Evolutionary conservation across 2,329 filamentous ascomycete genomes (phyloP), one percentile per base, ranked within the genome.

Genomic region (Beauveria rudraprayagi): DNA sequence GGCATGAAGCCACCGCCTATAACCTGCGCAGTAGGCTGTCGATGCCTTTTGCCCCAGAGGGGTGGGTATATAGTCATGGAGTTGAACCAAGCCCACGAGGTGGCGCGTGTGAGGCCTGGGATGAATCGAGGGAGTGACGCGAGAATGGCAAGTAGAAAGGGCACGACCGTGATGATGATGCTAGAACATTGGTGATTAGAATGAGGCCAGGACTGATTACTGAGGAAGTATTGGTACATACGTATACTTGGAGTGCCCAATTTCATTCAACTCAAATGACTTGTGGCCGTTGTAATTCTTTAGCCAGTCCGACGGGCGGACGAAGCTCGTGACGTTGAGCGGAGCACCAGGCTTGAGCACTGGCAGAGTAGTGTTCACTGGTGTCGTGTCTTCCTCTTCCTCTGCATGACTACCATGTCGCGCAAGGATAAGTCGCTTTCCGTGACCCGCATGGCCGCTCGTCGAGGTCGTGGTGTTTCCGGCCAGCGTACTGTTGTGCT

Each of bases 221-320:
- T 37, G 14, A 10, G 34, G 16, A 5, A 37, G 10, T 37, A 37
- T 37, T 16, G 34, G 60, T 30, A 57, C 64, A 59, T 62, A 66
- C 56, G 62, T 66, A 59, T 68, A 66, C 24, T 55, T 69, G 3
- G 67, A 65, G 48, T 70, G 69, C 3, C 69, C 65, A 1, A 41
- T 60, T 54, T 75, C 72, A 43, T 82, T 83, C 63, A 71, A 71
- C 55, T 83, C 80, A 46, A 82, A 81, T 60, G 81, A 78, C 10
- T 77, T 66, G 71, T 80, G 77, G 56, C 79, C 79, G 64, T 78
- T 82, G 70, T 83, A 83, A 65, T 81, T 68, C 14, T 66, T 59
- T 60, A 70, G 68, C 70, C 70, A 75, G 48, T 70, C 68, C 11
- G 64, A 58, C 3, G 65, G 61, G 0, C 51, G 46, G 10, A 75